Evolutionary conservation across 164 flowering plant species (phyloP), one percentile per base, ranked within the genome.

Genomic region (Nymphaea thermarum): DNA sequence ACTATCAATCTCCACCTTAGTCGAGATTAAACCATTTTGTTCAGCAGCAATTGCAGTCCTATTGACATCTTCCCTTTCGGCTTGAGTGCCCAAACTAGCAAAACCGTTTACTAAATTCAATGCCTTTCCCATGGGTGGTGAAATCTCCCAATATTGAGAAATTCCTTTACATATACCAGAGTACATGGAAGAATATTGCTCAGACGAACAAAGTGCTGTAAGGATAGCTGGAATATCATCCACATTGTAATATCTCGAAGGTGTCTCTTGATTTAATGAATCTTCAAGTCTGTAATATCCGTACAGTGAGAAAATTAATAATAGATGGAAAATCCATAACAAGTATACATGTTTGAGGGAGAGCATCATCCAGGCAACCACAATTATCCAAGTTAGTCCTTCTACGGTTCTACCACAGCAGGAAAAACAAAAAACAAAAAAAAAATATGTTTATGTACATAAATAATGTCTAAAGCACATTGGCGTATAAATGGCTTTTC

Each of bases 201-300:
- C 59, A 59, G 90, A 87, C 60, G 85, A 77, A 70, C 36, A 67
- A 71, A 95, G 89, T 14, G 76, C 68, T 63, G 68, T 77, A 57
- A 90, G 66, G 63, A 92, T 86, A 67, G 75, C 79, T 43, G 79
- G 81, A 78, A 92, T 83, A 75, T 90, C 98, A 76, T 70, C 75
- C 70, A 63, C 74, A 67, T 73, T 82, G 84, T 92, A 95, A 81
- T 89, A 92, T 75, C 85, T 84, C 51, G 76, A 65, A 67, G 73
- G 72, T 61, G 78, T 62, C 65, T 80, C 82, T 43, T 73, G 64
- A 55, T 75, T 69, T 6, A 65, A 18, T 51, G 85, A 84, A 65
- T 78, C 73, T 59, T 71, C 86, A 53, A 94, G 71, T 83, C 98
- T 90, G 85, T 79, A 84, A 77, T 42, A 51, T 51, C 44, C 43